phyloP scores from a whole-genome alignment of 305 asterid species.

The Ajuga reptans region DNA sequence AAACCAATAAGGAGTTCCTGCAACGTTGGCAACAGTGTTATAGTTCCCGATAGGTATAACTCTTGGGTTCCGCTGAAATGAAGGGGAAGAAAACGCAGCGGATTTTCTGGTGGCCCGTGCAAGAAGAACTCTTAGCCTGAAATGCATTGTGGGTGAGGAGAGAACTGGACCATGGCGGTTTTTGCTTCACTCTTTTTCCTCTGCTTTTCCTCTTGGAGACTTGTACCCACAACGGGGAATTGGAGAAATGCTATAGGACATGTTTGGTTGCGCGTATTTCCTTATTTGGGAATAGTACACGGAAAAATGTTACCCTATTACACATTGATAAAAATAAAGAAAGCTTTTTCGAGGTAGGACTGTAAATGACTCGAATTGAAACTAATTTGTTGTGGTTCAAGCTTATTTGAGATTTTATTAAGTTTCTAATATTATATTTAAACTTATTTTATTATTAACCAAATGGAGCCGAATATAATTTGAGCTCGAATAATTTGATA shows the following conservation, averaged over 20 bases:
- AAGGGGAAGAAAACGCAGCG: constrained; percentile 19
- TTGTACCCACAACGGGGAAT: neutral
- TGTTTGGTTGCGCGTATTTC: neutral
- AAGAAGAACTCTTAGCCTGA: constrained; percentile 47
- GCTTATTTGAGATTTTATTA: too few species aligned
- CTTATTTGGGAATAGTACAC: neutral
- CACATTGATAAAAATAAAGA: too few species aligned
- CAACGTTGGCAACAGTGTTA: constrained; percentile 2
- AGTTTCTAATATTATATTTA: too few species aligned
- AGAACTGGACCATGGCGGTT: constrained; percentile 32
- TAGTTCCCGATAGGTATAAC: neutral
- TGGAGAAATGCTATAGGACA: neutral
- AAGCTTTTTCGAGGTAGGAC: too few species aligned
- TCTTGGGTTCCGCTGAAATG: constrained; percentile 19
- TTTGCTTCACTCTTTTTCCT: neutral
- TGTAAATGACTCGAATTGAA: too few species aligned
- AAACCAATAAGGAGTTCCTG: constrained; percentile 14
- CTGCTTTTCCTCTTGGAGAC: neutral
- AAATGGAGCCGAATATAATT: too few species aligned
- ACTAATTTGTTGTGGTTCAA: too few species aligned
- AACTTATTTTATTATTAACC: too few species aligned
- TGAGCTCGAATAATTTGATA: too few species aligned
- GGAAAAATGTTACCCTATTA: too few species aligned
- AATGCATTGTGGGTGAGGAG: constrained; percentile 45
- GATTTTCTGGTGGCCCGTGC: constrained; percentile 44